Evolutionary conservation across 768 basidiomycete species (phyloP).

Genomic region (Podaxis sp.): DNA sequence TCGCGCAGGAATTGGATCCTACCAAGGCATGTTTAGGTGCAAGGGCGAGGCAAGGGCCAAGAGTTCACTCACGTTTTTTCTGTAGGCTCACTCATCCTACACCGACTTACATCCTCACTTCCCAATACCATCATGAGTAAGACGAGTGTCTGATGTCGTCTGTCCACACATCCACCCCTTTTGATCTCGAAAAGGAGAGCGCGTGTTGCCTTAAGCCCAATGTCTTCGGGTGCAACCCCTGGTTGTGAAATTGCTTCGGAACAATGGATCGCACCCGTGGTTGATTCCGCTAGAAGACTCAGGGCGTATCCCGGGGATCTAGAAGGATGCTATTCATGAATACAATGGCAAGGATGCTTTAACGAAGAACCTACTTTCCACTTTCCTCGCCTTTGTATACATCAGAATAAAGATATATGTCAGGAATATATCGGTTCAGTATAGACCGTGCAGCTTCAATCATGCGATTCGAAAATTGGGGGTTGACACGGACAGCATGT

Average conservation of each 20-base stretch:
- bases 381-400: conserved; percentile 98
- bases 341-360: not conserved
- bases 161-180: conserved; percentile 86
- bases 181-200: conserved; percentile 75
- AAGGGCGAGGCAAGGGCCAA: not conserved
- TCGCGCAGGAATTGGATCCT: conserved; percentile 94
- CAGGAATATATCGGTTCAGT: conserved; percentile 94
- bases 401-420: conserved; percentile 97
- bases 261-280: conserved; percentile 83
- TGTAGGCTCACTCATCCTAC: conserved; percentile 81
- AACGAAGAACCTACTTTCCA: conserved; percentile 71
- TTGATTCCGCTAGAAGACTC: conserved; percentile 86
- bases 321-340: not conserved
- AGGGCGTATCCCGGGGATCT: conserved; percentile 97
- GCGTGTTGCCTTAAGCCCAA: conserved; percentile 78
- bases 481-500: conserved; percentile 93
- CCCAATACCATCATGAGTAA: conserved; percentile 93
- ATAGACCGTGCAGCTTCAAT: conserved; percentile 92
- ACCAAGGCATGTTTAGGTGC: not conserved
- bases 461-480: conserved; percentile 97
- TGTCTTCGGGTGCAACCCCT: conserved; percentile 87
- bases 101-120: conserved; percentile 92
- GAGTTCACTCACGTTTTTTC: conserved; percentile 62
- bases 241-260: conserved; percentile 83
- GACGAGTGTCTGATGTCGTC: conserved; percentile 82